Evolutionary conservation across 2,329 filamentous ascomycete genomes (phyloP).

Genomic region (Akanthomyces uredinophilus): DNA sequence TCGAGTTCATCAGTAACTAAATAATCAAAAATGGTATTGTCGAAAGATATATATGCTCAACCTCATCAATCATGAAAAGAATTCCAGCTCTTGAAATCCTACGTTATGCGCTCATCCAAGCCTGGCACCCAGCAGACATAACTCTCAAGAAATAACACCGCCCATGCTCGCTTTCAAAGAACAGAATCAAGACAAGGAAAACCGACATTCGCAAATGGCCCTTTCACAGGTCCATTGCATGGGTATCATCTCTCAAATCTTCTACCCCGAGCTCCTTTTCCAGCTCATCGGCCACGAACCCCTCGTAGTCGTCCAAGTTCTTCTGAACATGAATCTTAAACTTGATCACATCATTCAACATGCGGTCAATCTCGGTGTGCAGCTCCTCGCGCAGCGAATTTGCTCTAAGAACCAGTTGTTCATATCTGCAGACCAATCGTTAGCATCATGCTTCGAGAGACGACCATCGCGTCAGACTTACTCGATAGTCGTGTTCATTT

Average conservation of each 20-base stretch:
- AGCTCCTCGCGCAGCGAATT: constrained; percentile 87
- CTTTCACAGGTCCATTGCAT: constrained; percentile 40
- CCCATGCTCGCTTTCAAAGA: constrained; percentile 1
- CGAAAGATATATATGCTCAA: constrained; percentile 8
- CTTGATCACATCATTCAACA: constrained; percentile 95
- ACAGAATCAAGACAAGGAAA: not conserved
- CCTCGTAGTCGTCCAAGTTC: constrained; percentile 87
- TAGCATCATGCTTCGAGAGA: not conserved
- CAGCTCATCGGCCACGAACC: constrained; percentile 89
- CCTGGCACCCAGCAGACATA: not conserved
- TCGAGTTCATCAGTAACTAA: not conserved
- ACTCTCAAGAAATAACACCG: not conserved
- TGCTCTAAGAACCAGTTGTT: constrained; percentile 81
- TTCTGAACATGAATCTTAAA: constrained; percentile 98
- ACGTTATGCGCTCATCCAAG: constrained; percentile 4
- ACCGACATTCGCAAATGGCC: not conserved
- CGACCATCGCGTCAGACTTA: constrained; percentile 41
- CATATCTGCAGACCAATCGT: constrained; percentile 58
- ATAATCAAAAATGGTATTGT: not conserved
- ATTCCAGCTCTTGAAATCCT: not conserved
- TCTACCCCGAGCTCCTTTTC: constrained; percentile 73
- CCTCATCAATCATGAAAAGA: constrained; percentile 6
- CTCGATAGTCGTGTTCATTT: constrained; percentile 97
- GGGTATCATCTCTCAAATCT: constrained; percentile 50
- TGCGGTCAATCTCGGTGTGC: constrained; percentile 93